Conservation (phyloP, 2,329 filamentous ascomycete genomes). For the Fusarium denticulatum region DNA sequence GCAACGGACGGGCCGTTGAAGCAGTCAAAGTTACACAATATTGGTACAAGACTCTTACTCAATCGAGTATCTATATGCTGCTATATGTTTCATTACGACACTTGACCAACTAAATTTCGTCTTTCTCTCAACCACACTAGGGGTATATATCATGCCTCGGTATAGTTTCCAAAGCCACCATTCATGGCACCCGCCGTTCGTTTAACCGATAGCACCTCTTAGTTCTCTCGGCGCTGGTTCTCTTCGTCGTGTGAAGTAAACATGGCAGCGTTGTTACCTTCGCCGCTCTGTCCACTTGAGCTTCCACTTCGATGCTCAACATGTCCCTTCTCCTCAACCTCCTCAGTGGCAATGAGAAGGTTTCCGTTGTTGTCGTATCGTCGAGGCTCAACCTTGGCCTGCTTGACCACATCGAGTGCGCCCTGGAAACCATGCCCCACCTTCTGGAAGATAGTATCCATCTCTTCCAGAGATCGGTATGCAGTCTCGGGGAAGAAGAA, state of each 20-base stretch:
- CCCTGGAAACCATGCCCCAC: slow-evolving; percentile 54
- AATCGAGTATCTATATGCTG: slow-evolving; percentile 26
- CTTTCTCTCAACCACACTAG: background rate
- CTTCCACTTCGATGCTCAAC: slow-evolving; percentile 44
- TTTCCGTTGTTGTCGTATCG: slow-evolving; percentile 70
- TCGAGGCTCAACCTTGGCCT: slow-evolving; percentile 59
- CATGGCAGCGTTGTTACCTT: slow-evolving; percentile 37
- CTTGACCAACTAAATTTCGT: background rate
- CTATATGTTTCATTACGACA: slow-evolving; percentile 3
- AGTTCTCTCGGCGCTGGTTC: slow-evolving; percentile 43
- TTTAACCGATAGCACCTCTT: background rate
- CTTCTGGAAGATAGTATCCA: slow-evolving; percentile 72
- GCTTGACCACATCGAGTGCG: slow-evolving; percentile 50
- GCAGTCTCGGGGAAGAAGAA: slow-evolving; percentile 74
- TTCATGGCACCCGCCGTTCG: background rate
- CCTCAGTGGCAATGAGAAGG: slow-evolving; percentile 59
- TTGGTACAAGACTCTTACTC: background rate
- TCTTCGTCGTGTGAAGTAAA: slow-evolving; percentile 49
- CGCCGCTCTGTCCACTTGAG: slow-evolving; percentile 39
- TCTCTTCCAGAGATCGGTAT: slow-evolving; percentile 71
- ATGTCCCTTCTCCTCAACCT: slow-evolving; percentile 51
- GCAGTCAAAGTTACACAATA: background rate
- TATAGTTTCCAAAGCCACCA: background rate
- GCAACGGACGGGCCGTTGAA: background rate
- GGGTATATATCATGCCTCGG: slow-evolving; percentile 5